Base-by-base conservation (phyloP, 768 basidiomycete genomes). In the Trametes sanguinea region DNA sequence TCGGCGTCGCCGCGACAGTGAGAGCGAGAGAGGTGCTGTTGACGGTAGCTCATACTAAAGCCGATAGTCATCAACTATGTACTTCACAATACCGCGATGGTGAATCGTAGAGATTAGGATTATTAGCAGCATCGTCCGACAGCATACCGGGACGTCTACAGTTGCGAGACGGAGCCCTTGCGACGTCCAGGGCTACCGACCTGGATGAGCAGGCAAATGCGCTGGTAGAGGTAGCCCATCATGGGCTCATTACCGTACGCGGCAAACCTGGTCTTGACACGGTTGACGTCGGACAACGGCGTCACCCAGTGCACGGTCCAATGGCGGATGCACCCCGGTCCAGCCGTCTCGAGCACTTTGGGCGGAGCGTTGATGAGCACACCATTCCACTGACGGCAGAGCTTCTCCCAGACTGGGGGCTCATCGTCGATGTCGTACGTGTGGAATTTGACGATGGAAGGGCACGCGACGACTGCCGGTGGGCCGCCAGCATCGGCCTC, bases 391-490 rank as follows among this genome's bases (percentile, higher is more conserved):
- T 55, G 22, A 10, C 37, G 44, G 53, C 57, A 59, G 30, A 59
- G 52, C 33, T 54, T 59, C 57, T 58, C 40, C 57, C 62, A 63
- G 10, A 63, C 27, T 37, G 53, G 57, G 4, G 40, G 46, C 17
- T 51, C 52, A 6, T 74, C 74, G 50, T 69, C 67, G 45, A 64
- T 32, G 68, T 76, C 75, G 69, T 57, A 63, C 59, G 69, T 68
- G 30, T 67, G 60, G 14, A 70, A 52, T 42, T 56, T 46, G 17
- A 71, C 62, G 51, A 75, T 66, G 56, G 74, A 71, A 30, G 75
- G 75, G 43, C 70, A 73, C 64, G 72, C 72, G 29, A 73, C 64
- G 62, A 75, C 67, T 30, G 68, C 68, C 57, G 74, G 70, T 54
- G 69, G 63, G 6, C 51, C 70, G 47, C 70, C 48, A 29, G 27